These are phyloP conservation scores for Cichorium intybus DNA, from an alignment of 140 eudicot species.

Conservation along the genomic window DNA sequence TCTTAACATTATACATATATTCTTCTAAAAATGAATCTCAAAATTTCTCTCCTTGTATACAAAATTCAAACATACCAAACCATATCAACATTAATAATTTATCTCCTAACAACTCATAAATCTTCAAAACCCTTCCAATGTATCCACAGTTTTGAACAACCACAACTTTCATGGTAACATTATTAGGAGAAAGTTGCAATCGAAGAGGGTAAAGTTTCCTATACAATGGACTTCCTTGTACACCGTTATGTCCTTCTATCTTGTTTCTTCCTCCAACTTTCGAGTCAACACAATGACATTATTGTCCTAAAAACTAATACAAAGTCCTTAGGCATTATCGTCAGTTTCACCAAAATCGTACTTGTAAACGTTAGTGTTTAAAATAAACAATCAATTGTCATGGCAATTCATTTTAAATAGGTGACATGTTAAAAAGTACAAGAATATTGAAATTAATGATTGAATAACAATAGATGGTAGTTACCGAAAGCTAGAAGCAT, in stretches of 20 bases:
- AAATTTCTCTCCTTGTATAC: background rate
- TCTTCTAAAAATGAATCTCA: background rate
- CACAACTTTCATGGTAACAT: constrained; percentile 69
- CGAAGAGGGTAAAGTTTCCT: constrained; percentile 88
- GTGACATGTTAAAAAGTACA: background rate
- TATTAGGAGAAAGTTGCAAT: constrained; percentile 94
- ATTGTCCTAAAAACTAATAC: constrained; percentile 61
- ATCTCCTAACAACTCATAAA: background rate
- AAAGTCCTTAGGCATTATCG: constrained; percentile 54
- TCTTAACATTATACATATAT: background rate
- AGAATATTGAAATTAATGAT: background rate
- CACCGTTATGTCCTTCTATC: constrained; percentile 46
- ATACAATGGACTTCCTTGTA: constrained; percentile 65
- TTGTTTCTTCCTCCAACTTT: constrained; percentile 65
- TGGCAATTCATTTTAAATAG: no score
- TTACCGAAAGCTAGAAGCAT: no score
- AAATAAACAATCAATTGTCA: no score
- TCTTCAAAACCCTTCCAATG: background rate
- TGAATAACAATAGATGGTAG: no score
- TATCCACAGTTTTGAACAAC: constrained; percentile 53
- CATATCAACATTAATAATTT: background rate
- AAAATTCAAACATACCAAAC: background rate
- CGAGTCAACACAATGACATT: constrained; percentile 53
- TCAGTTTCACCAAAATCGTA: constrained; percentile 52
- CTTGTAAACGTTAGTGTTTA: no score